Evolutionary conservation across 495 filamentous ascomycete species (phyloP).

Genomic region (Elaphomyces granulatus): DNA sequence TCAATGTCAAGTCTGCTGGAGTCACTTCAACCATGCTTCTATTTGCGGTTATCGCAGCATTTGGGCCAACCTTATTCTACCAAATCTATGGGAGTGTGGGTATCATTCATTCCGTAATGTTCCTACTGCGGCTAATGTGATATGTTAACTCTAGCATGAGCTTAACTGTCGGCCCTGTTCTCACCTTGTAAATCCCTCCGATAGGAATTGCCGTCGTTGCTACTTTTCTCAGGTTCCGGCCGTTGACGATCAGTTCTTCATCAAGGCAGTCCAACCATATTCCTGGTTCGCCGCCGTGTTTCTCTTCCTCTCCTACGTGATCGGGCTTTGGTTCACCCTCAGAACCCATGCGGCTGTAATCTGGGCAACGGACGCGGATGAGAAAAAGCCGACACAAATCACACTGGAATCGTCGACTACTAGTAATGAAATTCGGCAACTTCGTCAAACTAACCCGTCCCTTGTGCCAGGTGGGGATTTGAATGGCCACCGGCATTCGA

Average conservation of each 20-base stretch:
- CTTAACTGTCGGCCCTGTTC: constrained; percentile 73
- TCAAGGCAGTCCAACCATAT: constrained; percentile 81
- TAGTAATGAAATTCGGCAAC: constrained; percentile 30
- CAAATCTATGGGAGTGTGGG: constrained; percentile 92
- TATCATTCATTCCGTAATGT: constrained; percentile 6
- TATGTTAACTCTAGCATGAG: constrained; percentile 52
- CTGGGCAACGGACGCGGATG: constrained; percentile 78
- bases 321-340: constrained; percentile 92
- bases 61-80: constrained; percentile 96
- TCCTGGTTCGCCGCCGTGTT: constrained; percentile 73
- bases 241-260: constrained; percentile 72
- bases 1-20: constrained; percentile 94
- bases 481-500: constrained; percentile 22
- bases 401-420: constrained; percentile 25
- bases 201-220: constrained; percentile 74
- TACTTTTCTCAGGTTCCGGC: constrained; percentile 87
- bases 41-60: constrained; percentile 94
- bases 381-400: constrained; percentile 50
- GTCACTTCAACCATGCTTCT: constrained; percentile 97
- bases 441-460: constrained; percentile 17
- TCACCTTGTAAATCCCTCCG: constrained; percentile 26
- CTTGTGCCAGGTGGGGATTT: constrained; percentile 18
- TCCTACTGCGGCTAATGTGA: constrained; percentile 18
- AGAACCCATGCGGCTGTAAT: constrained; percentile 94
- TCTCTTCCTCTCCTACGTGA: constrained; percentile 85